Percentiles rank a stretch among this genome's conserved stretches.
phyloP scores from a whole-genome alignment of 139 green algal genomes.

The Haematococcus sp. region DNA sequence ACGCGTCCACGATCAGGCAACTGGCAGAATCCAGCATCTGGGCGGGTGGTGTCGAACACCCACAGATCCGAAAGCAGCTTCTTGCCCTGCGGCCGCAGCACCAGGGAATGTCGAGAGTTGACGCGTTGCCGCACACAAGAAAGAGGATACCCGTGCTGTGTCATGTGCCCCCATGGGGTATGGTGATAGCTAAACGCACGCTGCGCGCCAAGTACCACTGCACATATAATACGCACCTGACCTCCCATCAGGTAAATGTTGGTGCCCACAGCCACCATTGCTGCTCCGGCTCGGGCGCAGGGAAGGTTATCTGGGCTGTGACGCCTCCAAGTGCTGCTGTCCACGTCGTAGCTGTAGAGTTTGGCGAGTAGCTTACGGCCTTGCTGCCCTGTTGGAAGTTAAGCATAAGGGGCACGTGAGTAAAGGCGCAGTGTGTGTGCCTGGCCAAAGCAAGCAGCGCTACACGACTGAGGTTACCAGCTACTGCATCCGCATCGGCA shows the following conservation, averaged over 20 bases:
- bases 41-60: conserved; percentile 15
- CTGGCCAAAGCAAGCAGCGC: too few relatives aligned
- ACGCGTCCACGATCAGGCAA: not conserved
- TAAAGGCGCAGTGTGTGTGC: too few relatives aligned
- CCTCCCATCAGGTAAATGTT: conserved; percentile 48
- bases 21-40: not conserved
- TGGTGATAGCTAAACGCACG: too few relatives aligned
- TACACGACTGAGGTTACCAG: too few relatives aligned
- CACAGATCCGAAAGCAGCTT: conserved; percentile 50
- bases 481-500: not conserved
- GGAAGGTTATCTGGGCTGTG: conserved; percentile 9
- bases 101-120: too few relatives aligned
- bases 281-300: conserved; percentile 18
- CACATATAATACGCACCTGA: too few relatives aligned
- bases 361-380: conserved; percentile 41
- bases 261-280: conserved; percentile 27
- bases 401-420: not conserved
- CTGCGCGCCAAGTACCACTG: too few relatives aligned
- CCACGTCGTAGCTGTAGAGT: conserved; percentile 38
- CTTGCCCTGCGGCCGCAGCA: conserved; percentile 23
- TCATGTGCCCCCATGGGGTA: too few relatives aligned
- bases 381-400: conserved; percentile 25
- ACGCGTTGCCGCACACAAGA: too few relatives aligned
- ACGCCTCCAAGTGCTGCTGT: conserved; percentile 30
- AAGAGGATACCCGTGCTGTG: too few relatives aligned